Evolutionary conservation across 2,329 filamentous ascomycete species (phyloP), one percentile per base, ranked within the genome.

Genomic region (Phyllosticta citrichinensis): DNA sequence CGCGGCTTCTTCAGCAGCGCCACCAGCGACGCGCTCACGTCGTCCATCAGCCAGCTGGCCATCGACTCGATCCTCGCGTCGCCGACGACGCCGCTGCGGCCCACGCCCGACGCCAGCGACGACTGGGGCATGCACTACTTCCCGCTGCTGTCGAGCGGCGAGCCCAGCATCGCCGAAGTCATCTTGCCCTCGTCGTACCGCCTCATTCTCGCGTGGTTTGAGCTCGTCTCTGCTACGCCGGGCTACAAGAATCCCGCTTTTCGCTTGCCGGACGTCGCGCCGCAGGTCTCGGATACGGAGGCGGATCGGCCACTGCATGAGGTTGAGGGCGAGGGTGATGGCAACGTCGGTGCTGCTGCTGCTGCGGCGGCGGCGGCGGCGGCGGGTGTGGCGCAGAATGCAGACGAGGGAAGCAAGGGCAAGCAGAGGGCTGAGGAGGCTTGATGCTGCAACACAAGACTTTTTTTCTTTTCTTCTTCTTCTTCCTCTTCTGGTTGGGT

Each of bases 101-200:
- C 33, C 8, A 51, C 22, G 5, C 58, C 58, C 33, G 25, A 33
- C 3, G 19, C 56, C 22, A 57, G 55, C 20, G 6, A n/a, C 6
- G 60, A 58, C 3, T 62, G 60, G 60, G 60, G 60, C 22, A 54
- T 50, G 30, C 60, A 62, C 52, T 62, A 58, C 60, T 58, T 35
- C 8, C 60, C 55, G 2, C 53, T 57, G 27, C 47, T 58, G 19
- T 62, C 60, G 9, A 57, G 55, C 9, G 60, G 60, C 19, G 55
- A 54, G 33, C 22, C 40, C 20, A 25, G 27, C 14, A 55, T 62
- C 24, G 55, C 55, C 33, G 60, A 62, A 19, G 22, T 55, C 25
- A 62, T 62, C 30, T 35, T 62, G 20, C 55, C 60, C 1, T 9
- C 25, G 5, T 24, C 55, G 2, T 40, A 55, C 9, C 24, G 40